A percentile compares a stretch with the other conserved stretches of the same genome.
Conservation (phyloP, 2,329 filamentous ascomycete species). For the Ceratocystis eucalypticola region DNA sequence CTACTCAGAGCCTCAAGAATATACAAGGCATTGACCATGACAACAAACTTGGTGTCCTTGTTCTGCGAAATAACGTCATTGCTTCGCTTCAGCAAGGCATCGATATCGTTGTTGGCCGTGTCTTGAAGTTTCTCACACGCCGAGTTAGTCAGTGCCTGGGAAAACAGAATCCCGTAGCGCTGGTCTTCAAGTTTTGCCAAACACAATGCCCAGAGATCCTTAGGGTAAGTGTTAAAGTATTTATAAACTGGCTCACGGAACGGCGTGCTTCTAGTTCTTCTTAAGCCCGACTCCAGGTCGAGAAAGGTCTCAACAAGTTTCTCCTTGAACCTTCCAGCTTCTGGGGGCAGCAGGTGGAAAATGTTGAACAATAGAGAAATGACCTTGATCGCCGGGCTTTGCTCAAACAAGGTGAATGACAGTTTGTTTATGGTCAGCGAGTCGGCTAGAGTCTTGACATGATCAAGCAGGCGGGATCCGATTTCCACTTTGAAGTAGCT, state of each 20-base stretch:
- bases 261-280: constrained; percentile 78
- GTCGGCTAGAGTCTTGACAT: constrained; percentile 83
- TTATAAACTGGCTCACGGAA: constrained; percentile 84
- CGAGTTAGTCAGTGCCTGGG: constrained; percentile 66
- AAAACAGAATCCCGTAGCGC: constrained; percentile 79
- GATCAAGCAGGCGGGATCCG: constrained; percentile 79
- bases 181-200: constrained; percentile 68
- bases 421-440: constrained; percentile 68
- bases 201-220: constrained; percentile 73
- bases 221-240: constrained; percentile 85
- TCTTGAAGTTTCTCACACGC: constrained; percentile 64
- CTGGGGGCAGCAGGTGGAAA: constrained; percentile 85
- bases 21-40: constrained; percentile 78
- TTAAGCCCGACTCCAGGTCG: constrained; percentile 69
- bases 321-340: constrained; percentile 82
- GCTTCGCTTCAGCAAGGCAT: constrained; percentile 55
- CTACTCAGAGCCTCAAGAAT: constrained; percentile 66
- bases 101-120: constrained; percentile 58
- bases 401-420: constrained; percentile 89
- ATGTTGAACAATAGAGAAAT: constrained; percentile 92
- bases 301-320: constrained; percentile 82
- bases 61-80: constrained; percentile 50
- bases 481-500: constrained; percentile 99
- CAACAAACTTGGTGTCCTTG: constrained; percentile 53
- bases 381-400: constrained; percentile 84